Evolutionary conservation across 2,329 filamentous ascomycete genomes (phyloP), one percentile per base, ranked within the genome.

Genomic region (Xylariaceae sp.): DNA sequence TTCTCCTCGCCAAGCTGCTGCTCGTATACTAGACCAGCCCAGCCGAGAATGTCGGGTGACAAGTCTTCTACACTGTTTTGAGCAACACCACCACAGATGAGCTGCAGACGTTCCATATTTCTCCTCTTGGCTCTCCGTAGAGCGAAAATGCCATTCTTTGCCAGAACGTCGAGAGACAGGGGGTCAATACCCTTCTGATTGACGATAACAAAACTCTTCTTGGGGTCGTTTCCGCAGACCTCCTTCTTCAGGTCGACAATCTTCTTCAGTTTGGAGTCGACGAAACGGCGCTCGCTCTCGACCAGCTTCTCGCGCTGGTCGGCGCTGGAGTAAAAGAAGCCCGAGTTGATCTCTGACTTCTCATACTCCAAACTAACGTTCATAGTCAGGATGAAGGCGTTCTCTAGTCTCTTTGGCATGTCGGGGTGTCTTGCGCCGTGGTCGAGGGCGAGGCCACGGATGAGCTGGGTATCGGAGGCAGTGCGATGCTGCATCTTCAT

Each of bases 401-500:
- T 96, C 72, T 96, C 90, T 30, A 99, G 83, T 51, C 88, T 81
- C 77, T 96, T 97, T 9, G 94, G 90, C 94, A 99, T 99, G 66
- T 99, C 94, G 3, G 94, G 94, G 72, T 99, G 94, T 66, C 94
- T 83, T 11, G 94, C 91, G 59, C 94, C 94, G 70, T 99, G 94
- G 65, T 99, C 94, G 53, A 99, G 76, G 10, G 90, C 94, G 51
- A 99, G 78, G 52, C 94, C 94, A 58, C 88, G 85, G 70, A 99
- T 96, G 52, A 99, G 83, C 71, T 96, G 90, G 49, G 94, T 99
- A 71, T 99, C 94, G 31, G 94, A 89, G 51, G 92, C 91, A 45
- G 89, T 90, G 61, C 92, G 88, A 76, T 99, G 94, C 75, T 99
- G 94, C 92, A 99, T 97, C 70, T 95, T 97, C 94, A 99, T 99